Percentiles rank a stretch among this genome's conserved stretches.
These are phyloP conservation scores for Tanozyma kutaoensis DNA, from an alignment of 805 yeast genomes.

Conservation along the genomic window DNA sequence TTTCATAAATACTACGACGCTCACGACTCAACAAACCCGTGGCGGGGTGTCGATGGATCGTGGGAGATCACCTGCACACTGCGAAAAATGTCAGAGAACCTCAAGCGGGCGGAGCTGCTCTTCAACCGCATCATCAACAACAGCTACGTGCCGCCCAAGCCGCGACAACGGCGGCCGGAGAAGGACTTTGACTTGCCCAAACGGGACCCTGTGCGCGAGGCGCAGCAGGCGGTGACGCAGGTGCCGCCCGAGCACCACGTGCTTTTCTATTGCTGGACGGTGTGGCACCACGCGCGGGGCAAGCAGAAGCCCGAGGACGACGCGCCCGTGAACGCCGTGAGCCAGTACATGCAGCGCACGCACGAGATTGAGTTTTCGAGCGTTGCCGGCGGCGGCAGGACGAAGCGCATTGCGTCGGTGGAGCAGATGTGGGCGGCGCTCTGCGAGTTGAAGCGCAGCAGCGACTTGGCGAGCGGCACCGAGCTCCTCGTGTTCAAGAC, in stretches of 20 bases:
- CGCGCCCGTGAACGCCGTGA: slow-evolving; percentile 17
- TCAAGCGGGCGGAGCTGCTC: slow-evolving; percentile 32
- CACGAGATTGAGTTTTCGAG: slow-evolving; percentile 28
- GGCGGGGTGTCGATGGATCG: too few relatives aligned
- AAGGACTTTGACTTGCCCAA: slow-evolving; percentile 11
- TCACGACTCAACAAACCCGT: too few relatives aligned
- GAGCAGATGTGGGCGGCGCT: slow-evolving; percentile 42
- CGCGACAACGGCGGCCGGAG: neutral
- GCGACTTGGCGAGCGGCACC: slow-evolving; percentile 29
- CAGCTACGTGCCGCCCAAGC: slow-evolving; percentile 5
- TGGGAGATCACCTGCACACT: too few relatives aligned
- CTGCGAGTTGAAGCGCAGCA: slow-evolving; percentile 22
- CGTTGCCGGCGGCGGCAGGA: slow-evolving; percentile 1
- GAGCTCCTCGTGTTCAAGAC: slow-evolving; percentile 45
- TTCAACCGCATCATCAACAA: slow-evolving; percentile 34
- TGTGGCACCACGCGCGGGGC: slow-evolving; percentile 1
- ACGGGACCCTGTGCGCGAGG: slow-evolving; percentile 20
- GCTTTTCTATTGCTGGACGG: slow-evolving; percentile 3
- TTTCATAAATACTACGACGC: too few relatives aligned
- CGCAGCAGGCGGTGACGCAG: slow-evolving; percentile 14
- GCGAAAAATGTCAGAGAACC: slow-evolving; percentile 35
- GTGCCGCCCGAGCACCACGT: slow-evolving; percentile 1
- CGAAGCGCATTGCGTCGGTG: slow-evolving; percentile 26
- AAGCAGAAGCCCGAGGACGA: neutral
- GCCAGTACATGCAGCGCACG: slow-evolving; percentile 33